These are phyloP conservation scores for Mangifera indica DNA, from an alignment of 345 rosid genomes.

Conservation along the genomic window DNA sequence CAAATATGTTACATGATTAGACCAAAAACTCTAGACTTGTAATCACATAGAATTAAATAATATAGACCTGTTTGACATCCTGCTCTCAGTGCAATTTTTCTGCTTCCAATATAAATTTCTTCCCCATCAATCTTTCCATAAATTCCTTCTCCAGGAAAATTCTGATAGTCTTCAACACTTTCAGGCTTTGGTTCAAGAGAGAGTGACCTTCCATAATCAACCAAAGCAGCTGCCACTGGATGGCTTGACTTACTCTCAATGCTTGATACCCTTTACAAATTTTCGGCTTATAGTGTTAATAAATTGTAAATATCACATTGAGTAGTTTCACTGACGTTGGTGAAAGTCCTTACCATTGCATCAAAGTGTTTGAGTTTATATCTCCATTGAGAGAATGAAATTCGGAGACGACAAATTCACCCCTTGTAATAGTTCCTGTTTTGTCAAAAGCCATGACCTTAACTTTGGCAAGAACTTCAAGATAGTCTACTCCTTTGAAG, in stretches of 20 bases:
- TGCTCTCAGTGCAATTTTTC: conserved; percentile 62
- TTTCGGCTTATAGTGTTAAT: background rate
- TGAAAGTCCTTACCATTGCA: conserved; percentile 55
- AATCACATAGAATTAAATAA: too few species aligned
- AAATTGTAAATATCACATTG: too few species aligned
- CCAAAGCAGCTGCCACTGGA: conserved; percentile 82
- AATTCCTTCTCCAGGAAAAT: conserved; percentile 88
- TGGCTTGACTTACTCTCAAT: conserved; percentile 88
- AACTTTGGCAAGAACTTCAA: conserved; percentile 73
- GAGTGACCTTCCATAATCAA: conserved; percentile 54
- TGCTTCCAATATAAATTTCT: conserved; percentile 67
- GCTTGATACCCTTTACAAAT: conserved; percentile 73
- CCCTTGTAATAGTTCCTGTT: conserved; percentile 87
- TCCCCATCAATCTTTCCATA: conserved; percentile 70
- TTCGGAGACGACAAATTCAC: conserved; percentile 76
- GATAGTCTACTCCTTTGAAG: conserved; percentile 80
- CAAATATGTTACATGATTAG: background rate
- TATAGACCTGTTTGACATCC: conserved; percentile 53
- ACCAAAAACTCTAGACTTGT: background rate
- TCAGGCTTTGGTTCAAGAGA: conserved; percentile 76
- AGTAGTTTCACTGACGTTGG: too few species aligned
- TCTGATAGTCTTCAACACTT: conserved; percentile 58
- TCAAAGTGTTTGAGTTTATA: conserved; percentile 41
- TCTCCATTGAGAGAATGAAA: conserved; percentile 48
- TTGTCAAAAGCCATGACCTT: conserved; percentile 78